These are phyloP conservation scores for Pleurotus citrinopileatus DNA, from an alignment of 768 basidiomycete species.

Conservation along the genomic window DNA sequence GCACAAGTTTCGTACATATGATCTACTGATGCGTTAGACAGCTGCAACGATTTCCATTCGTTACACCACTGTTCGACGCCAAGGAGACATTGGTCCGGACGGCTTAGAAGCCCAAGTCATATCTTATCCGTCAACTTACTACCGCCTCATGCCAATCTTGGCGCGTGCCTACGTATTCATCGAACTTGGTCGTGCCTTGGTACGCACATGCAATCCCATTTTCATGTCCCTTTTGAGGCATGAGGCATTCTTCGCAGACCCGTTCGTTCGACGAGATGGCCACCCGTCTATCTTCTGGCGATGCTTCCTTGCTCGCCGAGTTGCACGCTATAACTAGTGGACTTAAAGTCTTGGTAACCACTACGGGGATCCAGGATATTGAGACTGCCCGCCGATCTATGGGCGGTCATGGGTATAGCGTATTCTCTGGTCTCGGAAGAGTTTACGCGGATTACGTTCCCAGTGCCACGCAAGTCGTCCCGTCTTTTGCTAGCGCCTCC, in stretches of 20 bases:
- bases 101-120: constrained; percentile 68
- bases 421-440: constrained; percentile 62
- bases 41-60: constrained; percentile 65
- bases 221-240: background rate
- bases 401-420: constrained; percentile 79
- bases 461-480: constrained; percentile 49
- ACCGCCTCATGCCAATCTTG: constrained; percentile 69
- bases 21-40: constrained; percentile 17
- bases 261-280: constrained; percentile 49
- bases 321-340: constrained; percentile 71
- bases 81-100: constrained; percentile 49
- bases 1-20: too few species aligned
- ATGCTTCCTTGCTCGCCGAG: constrained; percentile 64
- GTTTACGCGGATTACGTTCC: constrained; percentile 67
- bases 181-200: constrained; percentile 56
- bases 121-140: constrained; percentile 69
- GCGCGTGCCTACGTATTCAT: constrained; percentile 71
- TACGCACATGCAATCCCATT: constrained; percentile 23
- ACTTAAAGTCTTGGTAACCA: constrained; percentile 59
- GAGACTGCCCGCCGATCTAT: constrained; percentile 67
- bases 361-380: constrained; percentile 50
- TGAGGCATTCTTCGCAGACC: constrained; percentile 31
- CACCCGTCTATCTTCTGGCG: constrained; percentile 47
- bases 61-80: constrained; percentile 70
- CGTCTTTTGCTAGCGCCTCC: background rate